Evolutionary conservation across 495 filamentous ascomycete species (phyloP).

Genomic region (Immersiella caudata): DNA sequence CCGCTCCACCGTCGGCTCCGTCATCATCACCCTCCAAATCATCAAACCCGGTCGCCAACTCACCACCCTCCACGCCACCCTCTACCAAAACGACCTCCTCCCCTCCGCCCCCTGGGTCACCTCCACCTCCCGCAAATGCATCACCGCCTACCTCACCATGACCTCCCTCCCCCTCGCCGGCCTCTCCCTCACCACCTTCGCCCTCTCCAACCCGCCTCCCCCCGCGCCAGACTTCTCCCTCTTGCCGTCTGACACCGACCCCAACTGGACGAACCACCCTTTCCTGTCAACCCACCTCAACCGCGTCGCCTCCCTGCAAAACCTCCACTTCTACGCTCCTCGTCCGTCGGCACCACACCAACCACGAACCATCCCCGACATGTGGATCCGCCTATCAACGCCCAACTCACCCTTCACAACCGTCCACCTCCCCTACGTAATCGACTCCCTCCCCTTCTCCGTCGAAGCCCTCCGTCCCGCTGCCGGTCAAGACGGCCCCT

Average conservation of each 20-base stretch:
- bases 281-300: constrained; percentile 50
- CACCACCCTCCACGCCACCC: constrained; percentile 69
- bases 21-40: constrained; percentile 66
- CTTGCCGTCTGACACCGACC: constrained; percentile 44
- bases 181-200: constrained; percentile 53
- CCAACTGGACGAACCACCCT: constrained; percentile 44
- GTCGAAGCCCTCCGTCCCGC: constrained; percentile 32
- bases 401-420: constrained; percentile 57
- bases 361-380: constrained; percentile 51
- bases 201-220: constrained; percentile 44
- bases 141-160: constrained; percentile 69
- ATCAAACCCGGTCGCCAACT: constrained; percentile 72
- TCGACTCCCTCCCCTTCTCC: constrained; percentile 52
- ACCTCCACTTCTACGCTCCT: constrained; percentile 60
- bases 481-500: constrained; percentile 13
- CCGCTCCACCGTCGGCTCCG: constrained; percentile 65
- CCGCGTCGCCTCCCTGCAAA: constrained; percentile 53
- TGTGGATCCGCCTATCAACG: constrained; percentile 64
- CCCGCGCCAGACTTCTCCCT: constrained; percentile 42
- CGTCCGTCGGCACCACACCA: constrained; percentile 45
- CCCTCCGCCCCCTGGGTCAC: constrained; percentile 37
- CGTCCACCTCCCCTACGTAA: constrained; percentile 58
- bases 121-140: constrained; percentile 27
- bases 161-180: constrained; percentile 63
- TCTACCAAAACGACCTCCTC: constrained; percentile 48